A percentile compares a stretch with the other conserved stretches of the same genome.
Evolutionary conservation across 2,329 filamentous ascomycete genomes (phyloP).

Genomic region (Pseudocercospora ulei): DNA sequence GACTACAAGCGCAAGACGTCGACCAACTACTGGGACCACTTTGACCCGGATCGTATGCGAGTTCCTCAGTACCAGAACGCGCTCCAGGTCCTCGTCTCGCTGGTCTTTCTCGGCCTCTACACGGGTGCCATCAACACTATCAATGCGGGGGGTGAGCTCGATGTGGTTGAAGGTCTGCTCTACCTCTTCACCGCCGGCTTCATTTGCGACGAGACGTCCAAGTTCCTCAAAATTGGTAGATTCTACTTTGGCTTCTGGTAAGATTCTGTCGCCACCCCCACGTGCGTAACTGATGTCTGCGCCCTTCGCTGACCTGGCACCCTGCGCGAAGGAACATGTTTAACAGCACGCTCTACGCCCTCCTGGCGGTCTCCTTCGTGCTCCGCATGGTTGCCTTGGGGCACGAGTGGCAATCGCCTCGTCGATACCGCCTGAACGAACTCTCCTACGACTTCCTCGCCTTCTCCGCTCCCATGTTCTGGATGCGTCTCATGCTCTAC

Average conservation of each 20-base stretch:
- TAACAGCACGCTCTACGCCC: conserved; percentile 69
- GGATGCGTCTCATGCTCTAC: conserved; percentile 83
- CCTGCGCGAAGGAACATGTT: no score
- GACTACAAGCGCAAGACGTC: conserved; percentile 77
- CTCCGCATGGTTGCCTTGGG: conserved; percentile 68
- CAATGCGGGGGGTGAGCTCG: conserved; percentile 73
- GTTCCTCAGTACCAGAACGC: conserved; percentile 87
- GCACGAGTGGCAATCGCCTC: conserved; percentile 44
- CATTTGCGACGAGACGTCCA: conserved; percentile 74
- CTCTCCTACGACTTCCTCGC: conserved; percentile 91
- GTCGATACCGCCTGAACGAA: conserved; percentile 56
- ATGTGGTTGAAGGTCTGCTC: conserved; percentile 70
- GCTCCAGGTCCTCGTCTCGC: conserved; percentile 71
- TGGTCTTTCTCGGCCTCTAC: conserved; percentile 75
- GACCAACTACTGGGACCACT: conserved; percentile 65
- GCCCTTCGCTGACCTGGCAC: no score
- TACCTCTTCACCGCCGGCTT: conserved; percentile 90
- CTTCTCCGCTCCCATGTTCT: conserved; percentile 92
- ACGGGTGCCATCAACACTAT: conserved; percentile 85
- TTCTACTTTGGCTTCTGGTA: conserved; percentile 93
- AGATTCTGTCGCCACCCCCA: no score
- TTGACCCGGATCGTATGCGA: conserved; percentile 90
- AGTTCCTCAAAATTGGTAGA: conserved; percentile 88
- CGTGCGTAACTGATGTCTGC: no score
- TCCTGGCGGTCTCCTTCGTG: conserved; percentile 69